These are phyloP conservation scores for Sextonia rubra DNA, from an alignment of 164 flowering plant genomes.

Conservation along the genomic window DNA sequence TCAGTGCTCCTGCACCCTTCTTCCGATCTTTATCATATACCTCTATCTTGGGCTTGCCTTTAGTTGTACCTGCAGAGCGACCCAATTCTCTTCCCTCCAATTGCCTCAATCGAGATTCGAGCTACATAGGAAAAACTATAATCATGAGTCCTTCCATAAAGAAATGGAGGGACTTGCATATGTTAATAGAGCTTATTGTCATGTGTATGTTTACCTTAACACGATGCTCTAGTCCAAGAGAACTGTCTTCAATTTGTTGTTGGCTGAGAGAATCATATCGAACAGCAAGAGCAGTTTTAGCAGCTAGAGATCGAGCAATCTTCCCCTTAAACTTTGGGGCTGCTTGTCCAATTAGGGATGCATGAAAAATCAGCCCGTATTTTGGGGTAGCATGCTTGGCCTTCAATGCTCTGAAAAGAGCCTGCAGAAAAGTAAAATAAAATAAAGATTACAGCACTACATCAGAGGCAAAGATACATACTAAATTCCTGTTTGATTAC, in stretches of 20 bases:
- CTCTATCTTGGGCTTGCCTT: constrained; percentile 93
- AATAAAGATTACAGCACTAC: not conserved
- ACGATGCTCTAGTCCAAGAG: constrained; percentile 81
- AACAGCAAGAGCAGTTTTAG: constrained; percentile 80
- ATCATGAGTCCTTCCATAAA: not conserved
- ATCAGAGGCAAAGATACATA: not conserved
- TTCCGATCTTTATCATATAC: constrained; percentile 78
- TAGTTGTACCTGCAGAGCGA: constrained; percentile 76
- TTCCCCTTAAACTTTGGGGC: constrained; percentile 89
- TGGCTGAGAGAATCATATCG: constrained; percentile 96
- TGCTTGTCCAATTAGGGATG: constrained; percentile 93
- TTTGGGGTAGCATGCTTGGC: constrained; percentile 94
- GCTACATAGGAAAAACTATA: constrained; percentile 27
- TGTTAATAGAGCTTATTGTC: not conserved
- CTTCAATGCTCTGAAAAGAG: constrained; percentile 91
- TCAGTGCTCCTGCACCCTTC: constrained; percentile 63
- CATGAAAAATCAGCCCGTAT: constrained; percentile 92
- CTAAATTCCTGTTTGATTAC: not conserved
- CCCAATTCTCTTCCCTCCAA: constrained; percentile 86
- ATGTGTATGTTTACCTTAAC: constrained; percentile 42
- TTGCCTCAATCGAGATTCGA: constrained; percentile 76
- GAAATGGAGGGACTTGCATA: not conserved
- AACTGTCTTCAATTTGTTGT: constrained; percentile 39
- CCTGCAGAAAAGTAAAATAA: constrained; percentile 22
- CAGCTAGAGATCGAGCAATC: constrained; percentile 88